Conservation (phyloP, 78 protist genomes). For the Bigelowiella natans region DNA sequence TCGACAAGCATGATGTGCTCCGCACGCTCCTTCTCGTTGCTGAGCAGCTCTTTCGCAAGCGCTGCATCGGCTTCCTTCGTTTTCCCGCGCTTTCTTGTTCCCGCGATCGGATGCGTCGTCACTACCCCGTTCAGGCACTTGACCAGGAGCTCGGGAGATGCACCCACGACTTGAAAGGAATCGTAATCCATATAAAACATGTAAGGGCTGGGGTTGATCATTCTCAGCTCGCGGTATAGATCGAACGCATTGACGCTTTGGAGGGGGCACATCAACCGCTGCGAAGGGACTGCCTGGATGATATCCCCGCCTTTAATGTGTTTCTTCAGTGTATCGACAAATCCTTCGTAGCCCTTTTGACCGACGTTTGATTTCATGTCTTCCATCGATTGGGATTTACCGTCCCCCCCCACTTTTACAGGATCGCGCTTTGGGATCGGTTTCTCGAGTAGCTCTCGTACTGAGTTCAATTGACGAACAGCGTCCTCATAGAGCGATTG, state of each 20-base stretch:
- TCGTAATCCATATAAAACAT: constrained; percentile 46
- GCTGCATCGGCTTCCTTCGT: constrained; percentile 30
- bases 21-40: constrained; percentile 38
- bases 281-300: constrained; percentile 47
- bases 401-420: background rate
- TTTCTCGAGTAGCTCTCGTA: background rate
- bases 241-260: constrained; percentile 39
- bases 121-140: constrained; percentile 3
- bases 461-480: background rate
- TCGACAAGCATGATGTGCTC: constrained; percentile 61
- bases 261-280: constrained; percentile 13
- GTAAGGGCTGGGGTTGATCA: constrained; percentile 50
- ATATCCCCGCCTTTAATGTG: constrained; percentile 42
- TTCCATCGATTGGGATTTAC: background rate
- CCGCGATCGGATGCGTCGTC: constrained; percentile 49
- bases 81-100: constrained; percentile 43
- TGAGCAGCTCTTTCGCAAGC: constrained; percentile 21
- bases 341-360: constrained; percentile 18
- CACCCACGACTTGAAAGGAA: constrained; percentile 43
- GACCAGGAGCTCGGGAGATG: constrained; percentile 39
- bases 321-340: constrained; percentile 29
- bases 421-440: background rate
- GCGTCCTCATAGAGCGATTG: background rate
- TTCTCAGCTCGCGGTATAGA: constrained; percentile 43
- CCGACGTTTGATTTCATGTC: constrained; percentile 23